A percentile compares a stretch with the other conserved stretches of the same genome.
Evolutionary conservation across 2,329 filamentous ascomycete species (phyloP).

Genomic region (Calonectria leucothoes): DNA sequence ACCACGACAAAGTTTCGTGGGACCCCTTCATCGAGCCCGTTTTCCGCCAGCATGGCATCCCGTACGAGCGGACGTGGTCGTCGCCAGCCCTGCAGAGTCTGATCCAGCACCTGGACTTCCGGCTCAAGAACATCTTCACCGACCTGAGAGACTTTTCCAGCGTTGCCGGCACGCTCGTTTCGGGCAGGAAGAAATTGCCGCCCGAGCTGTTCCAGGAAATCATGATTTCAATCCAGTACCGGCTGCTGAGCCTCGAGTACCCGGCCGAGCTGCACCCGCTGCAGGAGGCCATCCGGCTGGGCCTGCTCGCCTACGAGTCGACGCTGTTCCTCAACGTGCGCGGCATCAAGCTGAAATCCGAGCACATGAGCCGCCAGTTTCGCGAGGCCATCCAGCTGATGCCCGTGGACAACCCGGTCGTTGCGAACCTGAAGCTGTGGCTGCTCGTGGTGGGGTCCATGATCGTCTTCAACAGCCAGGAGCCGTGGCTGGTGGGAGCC

Average conservation of each 20-base stretch:
- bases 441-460: conserved; percentile 39
- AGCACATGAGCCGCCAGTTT: conserved; percentile 23
- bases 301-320: conserved; percentile 45
- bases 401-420: background rate
- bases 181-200: conserved; percentile 36
- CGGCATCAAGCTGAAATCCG: conserved; percentile 31
- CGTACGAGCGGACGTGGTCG: background rate
- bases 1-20: conserved; percentile 32
- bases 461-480: conserved; percentile 32
- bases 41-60: background rate
- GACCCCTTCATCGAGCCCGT: conserved; percentile 21
- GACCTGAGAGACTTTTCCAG: conserved; percentile 46
- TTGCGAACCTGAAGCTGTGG: conserved; percentile 41
- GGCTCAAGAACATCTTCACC: conserved; percentile 40
- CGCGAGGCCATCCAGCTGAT: conserved; percentile 26
- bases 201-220: conserved; percentile 44
- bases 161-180: conserved; percentile 37
- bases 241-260: conserved; percentile 41
- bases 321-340: conserved; percentile 41
- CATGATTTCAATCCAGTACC: conserved; percentile 46
- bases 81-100: conserved; percentile 11
- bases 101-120: conserved; percentile 33
- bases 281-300: conserved; percentile 40
- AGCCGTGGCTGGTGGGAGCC: conserved; percentile 38
- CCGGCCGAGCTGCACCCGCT: conserved; percentile 13